Evolutionary conservation across 768 basidiomycete genomes (phyloP).

Genomic region (Lentinula aciculospora): DNA sequence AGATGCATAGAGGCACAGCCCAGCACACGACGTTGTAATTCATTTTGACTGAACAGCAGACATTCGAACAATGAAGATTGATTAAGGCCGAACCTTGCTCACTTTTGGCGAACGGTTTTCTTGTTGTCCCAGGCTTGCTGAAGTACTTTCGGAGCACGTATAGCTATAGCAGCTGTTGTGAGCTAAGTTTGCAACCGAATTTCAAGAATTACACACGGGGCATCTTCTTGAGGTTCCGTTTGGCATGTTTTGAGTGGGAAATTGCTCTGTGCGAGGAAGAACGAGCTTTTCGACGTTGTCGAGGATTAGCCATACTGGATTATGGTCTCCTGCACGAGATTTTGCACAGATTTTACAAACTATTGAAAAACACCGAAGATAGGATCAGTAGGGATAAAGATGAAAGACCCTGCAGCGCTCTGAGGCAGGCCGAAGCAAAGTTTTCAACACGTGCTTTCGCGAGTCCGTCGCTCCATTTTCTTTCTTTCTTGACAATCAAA

Average conservation of each 20-base stretch:
- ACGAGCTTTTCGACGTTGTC: slow-evolving; percentile 82
- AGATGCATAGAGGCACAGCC: not conserved
- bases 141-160: slow-evolving; percentile 76
- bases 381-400: no score
- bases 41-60: not conserved
- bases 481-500: not conserved
- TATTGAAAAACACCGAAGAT: no score
- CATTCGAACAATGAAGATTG: not conserved
- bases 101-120: slow-evolving; percentile 94
- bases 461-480: not conserved
- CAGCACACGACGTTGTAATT: slow-evolving; percentile 1
- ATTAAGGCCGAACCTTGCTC: slow-evolving; percentile 19
- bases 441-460: not conserved
- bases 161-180: slow-evolving; percentile 36
- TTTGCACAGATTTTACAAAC: not conserved
- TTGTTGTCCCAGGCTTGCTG: slow-evolving; percentile 84
- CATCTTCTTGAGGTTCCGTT: slow-evolving; percentile 73
- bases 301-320: slow-evolving; percentile 80
- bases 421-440: no score
- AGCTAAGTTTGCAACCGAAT: slow-evolving; percentile 5
- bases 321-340: no score
- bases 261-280: slow-evolving; percentile 72
- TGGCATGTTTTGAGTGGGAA: slow-evolving; percentile 68
- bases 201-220: slow-evolving; percentile 46
- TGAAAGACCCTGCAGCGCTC: no score